Evolutionary conservation across 768 basidiomycete genomes (phyloP).

Genomic region (Zangia roseola): DNA sequence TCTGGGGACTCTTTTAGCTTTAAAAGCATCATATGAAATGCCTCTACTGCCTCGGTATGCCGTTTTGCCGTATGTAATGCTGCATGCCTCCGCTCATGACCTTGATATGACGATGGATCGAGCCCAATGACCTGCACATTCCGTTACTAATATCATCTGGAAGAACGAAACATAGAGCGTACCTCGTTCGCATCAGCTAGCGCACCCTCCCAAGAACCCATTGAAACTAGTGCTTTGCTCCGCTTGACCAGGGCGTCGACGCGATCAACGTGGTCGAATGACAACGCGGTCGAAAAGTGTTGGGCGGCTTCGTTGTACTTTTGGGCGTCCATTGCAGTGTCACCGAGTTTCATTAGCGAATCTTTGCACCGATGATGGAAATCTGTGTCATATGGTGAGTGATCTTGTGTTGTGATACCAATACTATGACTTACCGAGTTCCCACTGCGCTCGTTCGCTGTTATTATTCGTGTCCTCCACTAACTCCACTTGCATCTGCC

Average conservation of each 20-base stretch:
- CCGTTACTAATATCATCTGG: not conserved
- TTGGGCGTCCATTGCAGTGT: not conserved
- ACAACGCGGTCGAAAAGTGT: not conserved
- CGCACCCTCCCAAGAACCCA: not conserved
- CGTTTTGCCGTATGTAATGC: not conserved
- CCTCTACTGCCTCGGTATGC: not conserved
- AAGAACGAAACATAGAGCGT: not conserved
- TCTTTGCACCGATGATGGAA: not conserved
- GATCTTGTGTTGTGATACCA: too few species aligned
- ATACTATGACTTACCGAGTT: not conserved
- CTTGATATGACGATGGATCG: not conserved
- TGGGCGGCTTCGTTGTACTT: not conserved
- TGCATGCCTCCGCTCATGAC: not conserved
- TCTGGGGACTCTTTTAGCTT: constrained; percentile 1
- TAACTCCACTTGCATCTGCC: not conserved
- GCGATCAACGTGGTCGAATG: too few species aligned
- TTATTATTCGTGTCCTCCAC: not conserved
- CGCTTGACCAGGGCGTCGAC: too few species aligned
- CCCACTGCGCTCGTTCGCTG: not conserved
- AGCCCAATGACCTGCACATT: constrained; percentile 8
- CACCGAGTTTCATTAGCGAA: not conserved
- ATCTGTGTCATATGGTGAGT: too few species aligned
- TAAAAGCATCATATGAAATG: constrained; percentile 3
- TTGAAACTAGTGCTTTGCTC: too few species aligned
- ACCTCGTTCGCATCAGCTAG: not conserved